These are phyloP conservation scores for Heimioporus sp. DNA, from an alignment of 768 basidiomycete species.

Conservation along the genomic window DNA sequence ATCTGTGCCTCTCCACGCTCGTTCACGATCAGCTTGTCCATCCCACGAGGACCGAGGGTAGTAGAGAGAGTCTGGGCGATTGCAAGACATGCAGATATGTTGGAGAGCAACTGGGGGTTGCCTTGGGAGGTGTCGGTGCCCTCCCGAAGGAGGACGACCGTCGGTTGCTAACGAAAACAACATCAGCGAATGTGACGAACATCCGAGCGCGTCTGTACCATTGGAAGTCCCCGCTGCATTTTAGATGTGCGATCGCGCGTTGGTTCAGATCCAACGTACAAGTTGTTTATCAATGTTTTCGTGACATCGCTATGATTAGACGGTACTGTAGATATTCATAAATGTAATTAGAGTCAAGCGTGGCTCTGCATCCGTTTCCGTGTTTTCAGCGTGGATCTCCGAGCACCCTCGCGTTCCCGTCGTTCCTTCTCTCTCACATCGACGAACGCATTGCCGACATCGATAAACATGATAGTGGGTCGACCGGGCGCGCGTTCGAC, in stretches of 20 bases:
- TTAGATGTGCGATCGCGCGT: constrained; percentile 30
- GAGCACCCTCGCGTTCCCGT: constrained; percentile 48
- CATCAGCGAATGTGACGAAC: constrained; percentile 10
- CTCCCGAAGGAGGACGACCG: constrained; percentile 93
- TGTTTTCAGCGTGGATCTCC: constrained; percentile 38
- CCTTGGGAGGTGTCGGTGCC: constrained; percentile 97
- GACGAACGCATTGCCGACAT: constrained; percentile 71
- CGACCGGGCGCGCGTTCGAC: constrained; percentile 42
- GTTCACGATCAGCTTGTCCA: constrained; percentile 97
- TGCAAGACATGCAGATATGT: constrained; percentile 95
- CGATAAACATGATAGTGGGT: constrained; percentile 63
- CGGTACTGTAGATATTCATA: too few species aligned
- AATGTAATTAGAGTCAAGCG: constrained; percentile 1
- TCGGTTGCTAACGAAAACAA: constrained; percentile 74
- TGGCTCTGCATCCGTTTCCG: constrained; percentile 27
- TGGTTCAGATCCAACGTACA: neutral
- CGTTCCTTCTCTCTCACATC: constrained; percentile 51
- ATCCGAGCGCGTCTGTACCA: constrained; percentile 44
- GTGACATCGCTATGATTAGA: constrained; percentile 3
- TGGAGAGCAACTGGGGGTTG: constrained; percentile 87
- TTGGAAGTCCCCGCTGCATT: constrained; percentile 85
- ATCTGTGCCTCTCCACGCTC: constrained; percentile 96
- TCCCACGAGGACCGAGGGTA: constrained; percentile 96
- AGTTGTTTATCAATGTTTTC: constrained; percentile 19
- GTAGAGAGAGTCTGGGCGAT: constrained; percentile 88